Evolutionary conservation across 2,329 filamentous ascomycete genomes (phyloP), one percentile per base, ranked within the genome.

Genomic region (Fusarium bactridioides): DNA sequence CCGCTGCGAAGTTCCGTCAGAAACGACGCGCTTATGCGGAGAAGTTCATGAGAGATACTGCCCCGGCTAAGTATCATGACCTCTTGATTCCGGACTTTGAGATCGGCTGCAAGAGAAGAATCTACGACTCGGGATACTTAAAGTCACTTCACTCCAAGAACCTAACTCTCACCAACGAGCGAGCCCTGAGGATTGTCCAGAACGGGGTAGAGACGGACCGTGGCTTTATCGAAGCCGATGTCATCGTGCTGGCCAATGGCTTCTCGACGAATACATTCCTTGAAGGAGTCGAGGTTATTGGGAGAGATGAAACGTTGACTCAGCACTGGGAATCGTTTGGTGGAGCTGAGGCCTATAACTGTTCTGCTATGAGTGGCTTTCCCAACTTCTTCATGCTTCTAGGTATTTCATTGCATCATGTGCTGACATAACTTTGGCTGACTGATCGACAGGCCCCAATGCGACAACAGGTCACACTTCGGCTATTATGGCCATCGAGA

Each of bases 391-490:
- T 56, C 9, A 45, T 61, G 37, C 21, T 61, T 13, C 48, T 53
- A 21, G 48, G 48, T 53, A 11, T 3, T 5, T 12, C 19, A 1
- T 19, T 13, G 3, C 7, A 7, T 21, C 4, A 9, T 2, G 2
- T 25, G 0, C 2, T 44, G 0, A 15, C 4, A 11, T 15, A 4
- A 25, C 29, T 21, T 4, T 56, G 7, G 16, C 35, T 40, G 7
- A 59, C 10, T n/a, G 25, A 0, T 40, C 18, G 12, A 5, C 2
- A 60, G 56, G 56, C 27, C 58, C 58, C 16, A 61, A 61, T 10
- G 48, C 58, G 5, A 44, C 48, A 21, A 61, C 58, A 25, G 58
- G 58, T 8, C 58, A 61, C 25, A 61, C 58, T 2, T 61, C 58
- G 1, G 48, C 58, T 6, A 55, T 61, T 12, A 60, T 60, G 56